Base-by-base conservation (phyloP, 257 asterid species). In the Leptodermis oblonga region DNA sequence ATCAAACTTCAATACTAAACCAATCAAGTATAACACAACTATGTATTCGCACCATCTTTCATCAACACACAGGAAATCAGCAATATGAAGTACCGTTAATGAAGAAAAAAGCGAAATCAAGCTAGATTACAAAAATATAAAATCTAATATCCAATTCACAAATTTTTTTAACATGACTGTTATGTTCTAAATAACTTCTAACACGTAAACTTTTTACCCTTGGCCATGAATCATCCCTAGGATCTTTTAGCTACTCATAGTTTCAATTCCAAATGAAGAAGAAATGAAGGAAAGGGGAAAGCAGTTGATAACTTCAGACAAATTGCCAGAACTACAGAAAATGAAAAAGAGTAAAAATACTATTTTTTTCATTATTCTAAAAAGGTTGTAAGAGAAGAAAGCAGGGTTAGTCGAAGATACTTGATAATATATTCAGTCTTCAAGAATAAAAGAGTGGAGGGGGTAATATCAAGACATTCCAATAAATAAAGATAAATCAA, bases 101-200 rank as follows among this genome's bases (percentile, higher is more conserved):
- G 31, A 77, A 33, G 65, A 45, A 76, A 28, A 54, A n/a, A 31
- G 43, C 5, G 26, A 1, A 43, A 59, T 14, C 22, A 45, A 39
- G 61, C 31, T 30, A n/a, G 10, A 17, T 54, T 28, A 25, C 17
- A 9, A 15, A 12, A 1, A 59, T 59, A 4, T 28, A 28, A 7
- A 28, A 26, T 56, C 28, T 56, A n/a, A 17, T 52, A 52, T 20
- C 28, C 25, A 22, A 17, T 49, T 49, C n/a, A 1, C 55, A 49
- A 17, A 49, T 49, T 49, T 30, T 30, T 49, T 30, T 30, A 52
- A 52, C 59, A 22, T 52, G n/a, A n/a, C n/a, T n/a, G n/a, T n/a
- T n/a, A n/a, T n/a, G n/a, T n/a, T n/a, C n/a, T 22, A 22, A 22
- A 14, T 52, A n/a, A 22, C 30, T 52, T 49, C 5, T 22, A 25